Evolutionary conservation across 768 basidiomycete species (phyloP).

Genomic region (Kwoniella sp.): DNA sequence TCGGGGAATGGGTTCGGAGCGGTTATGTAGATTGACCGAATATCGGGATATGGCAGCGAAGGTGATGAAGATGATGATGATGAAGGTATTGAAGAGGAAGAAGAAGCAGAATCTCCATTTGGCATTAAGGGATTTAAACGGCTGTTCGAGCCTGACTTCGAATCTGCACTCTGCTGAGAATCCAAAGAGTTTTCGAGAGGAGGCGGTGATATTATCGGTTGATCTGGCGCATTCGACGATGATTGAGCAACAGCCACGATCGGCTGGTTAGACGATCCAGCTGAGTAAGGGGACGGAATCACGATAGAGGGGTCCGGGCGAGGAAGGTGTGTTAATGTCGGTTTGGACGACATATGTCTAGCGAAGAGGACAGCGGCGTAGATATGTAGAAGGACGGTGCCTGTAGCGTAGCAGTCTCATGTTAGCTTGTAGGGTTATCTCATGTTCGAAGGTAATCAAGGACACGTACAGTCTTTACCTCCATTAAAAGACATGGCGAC

Average conservation of each 20-base stretch:
- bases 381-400: conserved; percentile 92
- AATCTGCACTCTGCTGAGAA: too few species aligned
- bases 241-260: background rate
- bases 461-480: conserved; percentile 84
- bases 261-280: background rate
- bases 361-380: conserved; percentile 70
- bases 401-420: conserved; percentile 57
- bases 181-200: background rate
- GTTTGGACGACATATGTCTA: conserved; percentile 26
- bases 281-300: conserved; percentile 1
- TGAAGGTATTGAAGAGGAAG: background rate
- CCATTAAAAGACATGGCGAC: conserved; percentile 95
- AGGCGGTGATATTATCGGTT: background rate
- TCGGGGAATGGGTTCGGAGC: conserved; percentile 82
- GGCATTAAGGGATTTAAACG: background rate
- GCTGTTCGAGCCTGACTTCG: background rate
- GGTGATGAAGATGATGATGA: conserved; percentile 14
- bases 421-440: too few species aligned
- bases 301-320: conserved; percentile 48
- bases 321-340: background rate
- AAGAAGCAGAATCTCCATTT: conserved; percentile 8
- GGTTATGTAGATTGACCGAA: conserved; percentile 75
- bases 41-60: conserved; percentile 43
- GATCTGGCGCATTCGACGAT: background rate
- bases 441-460: too few species aligned